Base-by-base conservation (phyloP, 805 yeast genomes). In the Kuraishia borneana region DNA sequence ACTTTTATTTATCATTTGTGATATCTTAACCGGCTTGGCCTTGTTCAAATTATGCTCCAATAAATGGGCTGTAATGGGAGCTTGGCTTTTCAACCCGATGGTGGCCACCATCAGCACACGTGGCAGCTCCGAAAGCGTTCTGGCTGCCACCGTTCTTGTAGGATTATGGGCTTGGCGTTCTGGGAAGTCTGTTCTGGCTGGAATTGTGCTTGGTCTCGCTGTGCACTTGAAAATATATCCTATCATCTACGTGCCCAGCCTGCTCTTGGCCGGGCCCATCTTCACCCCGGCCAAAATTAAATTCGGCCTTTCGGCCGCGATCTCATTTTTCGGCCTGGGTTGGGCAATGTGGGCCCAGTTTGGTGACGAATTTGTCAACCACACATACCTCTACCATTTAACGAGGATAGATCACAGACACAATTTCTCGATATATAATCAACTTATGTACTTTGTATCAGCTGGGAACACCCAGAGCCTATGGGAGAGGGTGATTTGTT, bases 221-320 rank as follows among this genome's bases (percentile, higher is more conserved):
- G 74, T 88, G 30, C 98, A 92, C 58, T 76, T 88, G 63, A 92
- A 92, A 51, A 72, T 92, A 4, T 89, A 92, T 51, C 98, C 98
- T 2, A 61, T 92, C 18, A 84, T 92, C 18, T 92, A 92, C 47
- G 53, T 84, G 6, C 94, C 96, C 1, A 67, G 89, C 2, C 61
- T 81, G 2, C 40, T 82, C 32, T 53, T 76, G 41, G 65, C 22
- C 9, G 5, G n/a, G 31, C 12, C 22, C 13, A 18, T 12, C 46
- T 3, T 29, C 23, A 32, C 32, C 21, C 33, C 39, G 21, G 45
- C 42, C 14, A 39, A 29, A 19, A 21, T 45, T 13, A 26, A 17
- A 12, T 30, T 30, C 21, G 16, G 5, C 25, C 5, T 17, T 3
- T 6, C 25, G 7, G 32, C 21, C 4, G 30, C 60, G 1, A 3